phyloP scores from a whole-genome alignment of 768 basidiomycete genomes.

The Clathrus columnatus region DNA sequence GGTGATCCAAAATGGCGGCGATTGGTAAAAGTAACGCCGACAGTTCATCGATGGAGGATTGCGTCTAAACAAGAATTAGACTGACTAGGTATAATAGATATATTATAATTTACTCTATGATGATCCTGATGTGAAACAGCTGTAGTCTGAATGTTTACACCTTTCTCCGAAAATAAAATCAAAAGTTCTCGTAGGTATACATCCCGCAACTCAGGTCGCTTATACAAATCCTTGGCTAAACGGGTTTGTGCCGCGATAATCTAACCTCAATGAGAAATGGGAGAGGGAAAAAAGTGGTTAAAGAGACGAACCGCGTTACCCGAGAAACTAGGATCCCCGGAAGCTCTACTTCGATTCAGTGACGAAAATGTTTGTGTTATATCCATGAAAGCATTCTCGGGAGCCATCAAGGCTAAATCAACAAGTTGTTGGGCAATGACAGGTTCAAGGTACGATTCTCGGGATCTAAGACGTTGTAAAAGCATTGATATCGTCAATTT shows the following conservation, averaged over 20 bases:
- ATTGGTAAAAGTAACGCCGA: constrained; percentile 86
- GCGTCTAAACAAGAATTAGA: constrained; percentile 40
- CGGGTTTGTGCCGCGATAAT: constrained; percentile 87
- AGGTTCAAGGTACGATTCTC: constrained; percentile 83
- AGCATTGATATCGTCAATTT: constrained; percentile 89
- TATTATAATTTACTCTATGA: constrained; percentile 42
- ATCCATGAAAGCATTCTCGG: constrained; percentile 69
- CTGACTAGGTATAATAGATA: constrained; percentile 7
- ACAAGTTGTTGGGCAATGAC: constrained; percentile 89
- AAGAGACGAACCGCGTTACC: constrained; percentile 67
- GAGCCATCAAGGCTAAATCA: constrained; percentile 75
- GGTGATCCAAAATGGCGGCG: constrained; percentile 72
- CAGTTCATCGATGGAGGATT: constrained; percentile 80
- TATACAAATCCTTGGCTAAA: constrained; percentile 69
- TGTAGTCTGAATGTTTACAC: constrained; percentile 79
- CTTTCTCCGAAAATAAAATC: constrained; percentile 82
- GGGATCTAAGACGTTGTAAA: constrained; percentile 73
- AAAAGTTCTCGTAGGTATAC: constrained; percentile 79
- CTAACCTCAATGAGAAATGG: constrained; percentile 26
- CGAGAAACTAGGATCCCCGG: constrained; percentile 80
- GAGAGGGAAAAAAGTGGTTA: background rate
- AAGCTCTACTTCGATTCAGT: constrained; percentile 79
- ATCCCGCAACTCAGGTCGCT: constrained; percentile 69
- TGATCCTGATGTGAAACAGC: constrained; percentile 58
- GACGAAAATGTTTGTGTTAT: constrained; percentile 77